Percentiles rank a stretch among this genome's conserved stretches.
phyloP scores from a whole-genome alignment of 768 basidiomycete genomes.

The Stropharia rugosoannulata region DNA sequence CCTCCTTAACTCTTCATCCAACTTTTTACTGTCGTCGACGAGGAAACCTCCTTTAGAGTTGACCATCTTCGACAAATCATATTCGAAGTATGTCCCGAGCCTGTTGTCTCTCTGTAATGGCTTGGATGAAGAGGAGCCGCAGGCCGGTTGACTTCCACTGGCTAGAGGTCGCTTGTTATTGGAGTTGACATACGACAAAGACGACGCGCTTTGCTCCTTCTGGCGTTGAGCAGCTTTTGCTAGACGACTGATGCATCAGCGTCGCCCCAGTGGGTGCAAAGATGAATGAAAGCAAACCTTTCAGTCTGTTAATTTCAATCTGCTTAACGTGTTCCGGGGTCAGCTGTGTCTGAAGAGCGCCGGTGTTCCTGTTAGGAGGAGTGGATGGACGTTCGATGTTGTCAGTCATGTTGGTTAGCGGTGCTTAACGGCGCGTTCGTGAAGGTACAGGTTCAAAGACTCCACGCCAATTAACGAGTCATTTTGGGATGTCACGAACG shows the following conservation, averaged over 20 bases:
- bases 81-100: conserved; percentile 92
- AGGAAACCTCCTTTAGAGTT: conserved; percentile 97
- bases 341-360: conserved; percentile 21
- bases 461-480: too few species aligned
- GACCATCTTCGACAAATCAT: conserved; percentile 95
- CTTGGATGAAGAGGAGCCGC: conserved; percentile 45
- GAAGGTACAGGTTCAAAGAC: background rate
- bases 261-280: background rate
- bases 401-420: conserved; percentile 19
- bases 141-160: conserved; percentile 60
- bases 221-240: conserved; percentile 78
- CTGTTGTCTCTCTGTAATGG: conserved; percentile 72
- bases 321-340: conserved; percentile 68
- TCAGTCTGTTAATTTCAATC: conserved; percentile 77
- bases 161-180: conserved; percentile 76
- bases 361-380: conserved; percentile 31
- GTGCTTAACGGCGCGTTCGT: background rate
- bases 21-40: conserved; percentile 83
- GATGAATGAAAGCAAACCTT: conserved; percentile 44
- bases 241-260: conserved; percentile 22
- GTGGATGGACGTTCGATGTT: conserved; percentile 31
- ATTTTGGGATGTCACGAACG: too few species aligned
- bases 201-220: conserved; percentile 51
- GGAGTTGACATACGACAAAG: conserved; percentile 50
- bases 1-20: conserved; percentile 69